Evolutionary conservation across 2,329 filamentous ascomycete genomes (phyloP), one percentile per base, ranked within the genome.

Genomic region (Aspergillus sojae): DNA sequence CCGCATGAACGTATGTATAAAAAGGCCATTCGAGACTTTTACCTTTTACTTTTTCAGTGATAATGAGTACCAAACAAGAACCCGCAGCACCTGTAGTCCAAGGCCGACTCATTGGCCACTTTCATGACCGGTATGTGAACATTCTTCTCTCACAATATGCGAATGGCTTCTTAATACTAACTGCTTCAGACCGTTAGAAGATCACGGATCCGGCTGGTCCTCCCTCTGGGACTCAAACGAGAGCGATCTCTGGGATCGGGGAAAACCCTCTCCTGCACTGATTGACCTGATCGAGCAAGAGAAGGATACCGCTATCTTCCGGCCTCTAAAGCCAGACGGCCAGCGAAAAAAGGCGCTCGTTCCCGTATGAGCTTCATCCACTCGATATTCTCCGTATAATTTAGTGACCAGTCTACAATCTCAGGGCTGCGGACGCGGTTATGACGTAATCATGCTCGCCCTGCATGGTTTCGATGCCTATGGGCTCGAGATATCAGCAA

Each of bases 401-500:
- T n/a, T 50, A 16, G n/a, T 55, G 19, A 48, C 10, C 7, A 26
- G 12, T 45, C 12, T 21, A 53, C 23, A 28, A 41, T 12, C 21
- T 58, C 53, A 75, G 74, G 73, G 73, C n/a, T 76, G 75, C 59
- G 75, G 74, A n/a, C 63, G 66, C 36, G 75, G 75, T 9, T 76
- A 77, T 53, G 75, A 77, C 34, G 72, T 74, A 1, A 64, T 75
- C 46, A 71, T 74, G 70, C 59, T 77, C 4, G 72, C 73, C 11
- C 61, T 76, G 2, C 74, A 76, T 58, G 75, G 74, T 1, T 76
- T 74, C 34, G 71, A 75, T 36, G 72, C 63, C 1, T 71, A 67
- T 46, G 74, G 74, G 0, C 68, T 77, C 1, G 74, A 77, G 21
- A 68, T 76, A 23, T 76, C 74, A 0, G 50, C 60, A 39, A 23